Conservation (phyloP, 2,329 filamentous ascomycete genomes). For the Lecanicillium sp. region DNA sequence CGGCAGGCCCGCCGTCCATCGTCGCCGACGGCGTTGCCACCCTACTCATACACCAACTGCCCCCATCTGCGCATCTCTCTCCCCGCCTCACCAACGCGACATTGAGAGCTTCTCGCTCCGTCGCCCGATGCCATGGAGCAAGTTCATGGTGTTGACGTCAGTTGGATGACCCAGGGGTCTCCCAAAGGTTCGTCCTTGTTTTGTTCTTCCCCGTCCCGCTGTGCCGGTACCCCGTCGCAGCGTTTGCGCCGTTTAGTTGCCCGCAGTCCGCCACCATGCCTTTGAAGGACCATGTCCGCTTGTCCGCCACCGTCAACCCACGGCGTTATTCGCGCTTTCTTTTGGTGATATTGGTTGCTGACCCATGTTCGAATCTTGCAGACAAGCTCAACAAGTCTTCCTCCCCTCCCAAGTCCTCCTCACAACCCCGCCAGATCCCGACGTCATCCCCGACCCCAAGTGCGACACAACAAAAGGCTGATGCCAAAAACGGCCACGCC, state of each 20-base stretch:
- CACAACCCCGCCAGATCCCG: constrained; percentile 25
- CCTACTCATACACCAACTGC: too few species aligned
- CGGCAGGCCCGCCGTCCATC: neutral
- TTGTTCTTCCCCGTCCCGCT: constrained; percentile 8
- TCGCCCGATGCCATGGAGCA: constrained; percentile 59
- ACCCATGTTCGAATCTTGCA: constrained; percentile 6
- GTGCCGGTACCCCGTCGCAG: too few species aligned
- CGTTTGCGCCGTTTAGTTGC: too few species aligned
- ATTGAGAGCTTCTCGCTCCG: neutral
- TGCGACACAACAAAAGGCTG: constrained; percentile 11
- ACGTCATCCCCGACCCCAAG: constrained; percentile 16
- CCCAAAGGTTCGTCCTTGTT: constrained; percentile 59
- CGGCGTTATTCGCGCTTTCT: neutral
- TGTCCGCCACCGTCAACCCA: neutral
- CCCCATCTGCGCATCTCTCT: neutral
- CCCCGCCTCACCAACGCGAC: neutral
- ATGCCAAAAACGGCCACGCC: constrained; percentile 11
- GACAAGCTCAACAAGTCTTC: constrained; percentile 24
- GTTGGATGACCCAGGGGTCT: constrained; percentile 78
- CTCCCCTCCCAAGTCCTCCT: constrained; percentile 19
- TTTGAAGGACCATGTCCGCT: too few species aligned
- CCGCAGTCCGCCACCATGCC: too few species aligned
- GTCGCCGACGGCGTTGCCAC: too few species aligned
- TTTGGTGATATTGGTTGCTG: neutral
- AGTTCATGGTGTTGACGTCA: constrained; percentile 76